A percentile compares a stretch with the other conserved stretches of the same genome.
phyloP scores from a whole-genome alignment of 768 basidiomycete genomes.

The Chalciporus pseudorubinellus region DNA sequence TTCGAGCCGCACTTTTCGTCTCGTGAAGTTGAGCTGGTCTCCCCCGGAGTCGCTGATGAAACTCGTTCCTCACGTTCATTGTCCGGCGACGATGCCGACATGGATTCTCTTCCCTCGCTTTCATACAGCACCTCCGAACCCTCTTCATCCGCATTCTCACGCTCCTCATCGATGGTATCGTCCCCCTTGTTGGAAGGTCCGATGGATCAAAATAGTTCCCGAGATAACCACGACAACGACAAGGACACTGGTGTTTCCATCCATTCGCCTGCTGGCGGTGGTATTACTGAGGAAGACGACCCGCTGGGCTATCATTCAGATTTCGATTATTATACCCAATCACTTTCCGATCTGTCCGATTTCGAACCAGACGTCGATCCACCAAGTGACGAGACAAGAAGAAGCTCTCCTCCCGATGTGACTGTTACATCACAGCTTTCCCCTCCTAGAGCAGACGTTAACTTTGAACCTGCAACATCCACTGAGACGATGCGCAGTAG shows the following conservation, averaged over 20 bases:
- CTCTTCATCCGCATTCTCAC: conserved; percentile 40
- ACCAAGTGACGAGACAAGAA: not conserved
- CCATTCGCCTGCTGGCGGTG: conserved; percentile 4
- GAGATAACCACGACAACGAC: conserved; percentile 13
- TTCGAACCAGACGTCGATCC: conserved; percentile 22
- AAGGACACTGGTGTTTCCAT: not conserved
- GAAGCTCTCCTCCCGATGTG: conserved; percentile 9
- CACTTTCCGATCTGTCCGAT: conserved; percentile 31
- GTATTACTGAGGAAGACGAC: conserved; percentile 25
- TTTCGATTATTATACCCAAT: conserved; percentile 36
- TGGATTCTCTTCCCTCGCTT: conserved; percentile 34
- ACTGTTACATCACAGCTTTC: conserved; percentile 20
- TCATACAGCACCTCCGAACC: conserved; percentile 33
- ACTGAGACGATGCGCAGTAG: conserved; percentile 32
- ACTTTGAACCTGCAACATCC: conserved; percentile 45
- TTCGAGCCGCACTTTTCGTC: conserved; percentile 4
- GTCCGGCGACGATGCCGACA: conserved; percentile 25
- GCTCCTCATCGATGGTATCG: conserved; percentile 41
- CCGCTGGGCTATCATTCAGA: conserved; percentile 36
- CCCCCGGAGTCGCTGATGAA: conserved; percentile 19
- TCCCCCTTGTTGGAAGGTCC: conserved; percentile 27
- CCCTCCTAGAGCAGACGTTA: conserved; percentile 22
- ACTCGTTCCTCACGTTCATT: conserved; percentile 20
- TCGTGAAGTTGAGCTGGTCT: conserved; percentile 8
- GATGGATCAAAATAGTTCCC: conserved; percentile 18